Evolutionary conservation across 2,329 filamentous ascomycete genomes (phyloP).

Genomic region (Coccinonectria pachysandricola): DNA sequence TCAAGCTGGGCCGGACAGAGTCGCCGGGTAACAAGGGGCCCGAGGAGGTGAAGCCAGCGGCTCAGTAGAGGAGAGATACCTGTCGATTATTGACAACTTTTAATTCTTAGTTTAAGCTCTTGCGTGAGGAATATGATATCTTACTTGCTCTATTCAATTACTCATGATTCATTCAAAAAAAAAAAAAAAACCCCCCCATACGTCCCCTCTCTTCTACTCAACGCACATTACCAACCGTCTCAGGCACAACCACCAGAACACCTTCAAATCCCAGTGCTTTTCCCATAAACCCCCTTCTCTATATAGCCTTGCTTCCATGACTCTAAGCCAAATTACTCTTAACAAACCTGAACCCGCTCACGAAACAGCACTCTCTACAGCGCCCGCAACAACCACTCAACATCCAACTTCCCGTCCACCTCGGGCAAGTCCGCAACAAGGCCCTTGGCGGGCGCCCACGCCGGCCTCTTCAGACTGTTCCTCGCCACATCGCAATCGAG

Average conservation of each 20-base stretch:
- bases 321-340: background rate
- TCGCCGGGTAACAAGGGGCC: slow-evolving; percentile 29
- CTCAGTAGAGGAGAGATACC: slow-evolving; percentile 1
- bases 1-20: slow-evolving; percentile 54
- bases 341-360: background rate
- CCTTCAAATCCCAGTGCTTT: slow-evolving; percentile 1
- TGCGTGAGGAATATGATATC: too few relatives aligned
- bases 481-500: slow-evolving; percentile 78
- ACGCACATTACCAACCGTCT: too few relatives aligned
- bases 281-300: background rate
- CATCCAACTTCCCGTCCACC: slow-evolving; percentile 24
- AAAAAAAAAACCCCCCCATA: too few relatives aligned
- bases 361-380: too few relatives aligned
- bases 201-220: too few relatives aligned
- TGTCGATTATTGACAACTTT: too few relatives aligned
- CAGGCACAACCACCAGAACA: too few relatives aligned
- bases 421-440: slow-evolving; percentile 19
- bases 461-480: slow-evolving; percentile 56
- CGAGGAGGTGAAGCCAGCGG: slow-evolving; percentile 4
- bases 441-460: slow-evolving; percentile 42
- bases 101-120: too few relatives aligned
- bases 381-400: slow-evolving; percentile 34
- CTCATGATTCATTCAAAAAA: too few relatives aligned
- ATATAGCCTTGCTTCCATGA: background rate
- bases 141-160: too few relatives aligned